phyloP scores from a whole-genome alignment of 78 protist genomes.

The Polysphondylium violaceum region DNA sequence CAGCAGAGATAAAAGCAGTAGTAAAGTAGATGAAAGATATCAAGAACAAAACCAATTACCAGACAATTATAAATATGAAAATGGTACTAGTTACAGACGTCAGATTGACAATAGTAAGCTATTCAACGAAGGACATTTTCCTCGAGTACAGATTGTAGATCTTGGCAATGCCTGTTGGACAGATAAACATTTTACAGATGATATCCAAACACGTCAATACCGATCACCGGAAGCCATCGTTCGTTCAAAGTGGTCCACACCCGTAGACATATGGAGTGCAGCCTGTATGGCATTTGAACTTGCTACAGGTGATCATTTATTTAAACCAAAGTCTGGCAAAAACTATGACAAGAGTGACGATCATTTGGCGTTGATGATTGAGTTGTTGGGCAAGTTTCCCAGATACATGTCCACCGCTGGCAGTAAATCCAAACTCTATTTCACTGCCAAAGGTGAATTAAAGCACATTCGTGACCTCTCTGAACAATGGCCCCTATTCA shows the following conservation, averaged over 20 bases:
- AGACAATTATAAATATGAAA: constrained; percentile 18
- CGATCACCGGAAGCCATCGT: constrained; percentile 97
- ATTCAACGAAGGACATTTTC: constrained; percentile 31
- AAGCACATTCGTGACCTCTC: constrained; percentile 83
- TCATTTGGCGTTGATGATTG: constrained; percentile 60
- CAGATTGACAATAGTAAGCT: neutral
- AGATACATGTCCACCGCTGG: constrained; percentile 36
- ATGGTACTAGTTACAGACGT: neutral
- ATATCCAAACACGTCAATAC: constrained; percentile 98
- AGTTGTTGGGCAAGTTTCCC: constrained; percentile 92
- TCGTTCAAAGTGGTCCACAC: constrained; percentile 83
- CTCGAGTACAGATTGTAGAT: constrained; percentile 90
- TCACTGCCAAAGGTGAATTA: constrained; percentile 88
- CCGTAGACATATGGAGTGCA: constrained; percentile 92
- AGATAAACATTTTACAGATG: constrained; percentile 92
- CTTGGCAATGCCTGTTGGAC: constrained; percentile 99
- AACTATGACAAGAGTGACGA: constrained; percentile 88
- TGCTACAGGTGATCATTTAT: constrained; percentile 97
- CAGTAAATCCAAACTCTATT: constrained; percentile 54
- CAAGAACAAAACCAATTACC: neutral
- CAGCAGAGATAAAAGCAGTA: constrained; percentile 9
- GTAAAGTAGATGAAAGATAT: neutral
- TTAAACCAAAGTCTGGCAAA: constrained; percentile 91
- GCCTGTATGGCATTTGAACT: constrained; percentile 92
- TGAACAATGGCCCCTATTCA: constrained; percentile 85